phyloP scores from a whole-genome alignment of 2,329 filamentous ascomycete genomes.

The Phaeosphaeriaceae sp. region DNA sequence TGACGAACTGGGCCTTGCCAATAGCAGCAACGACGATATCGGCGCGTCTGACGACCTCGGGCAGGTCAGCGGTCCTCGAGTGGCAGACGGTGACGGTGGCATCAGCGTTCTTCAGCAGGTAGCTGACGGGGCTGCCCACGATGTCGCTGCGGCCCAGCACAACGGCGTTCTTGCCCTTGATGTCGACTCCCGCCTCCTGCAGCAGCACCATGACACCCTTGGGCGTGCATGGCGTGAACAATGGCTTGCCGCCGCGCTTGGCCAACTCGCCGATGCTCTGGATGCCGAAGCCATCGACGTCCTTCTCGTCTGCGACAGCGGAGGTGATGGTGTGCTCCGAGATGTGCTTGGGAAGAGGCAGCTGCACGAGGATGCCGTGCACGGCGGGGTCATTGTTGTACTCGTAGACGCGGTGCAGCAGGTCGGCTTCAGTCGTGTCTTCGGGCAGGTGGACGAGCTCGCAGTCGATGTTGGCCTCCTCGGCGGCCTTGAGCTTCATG shows the following conservation, averaged over 20 bases:
- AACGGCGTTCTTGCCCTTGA: constrained; percentile 90
- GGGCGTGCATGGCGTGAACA: constrained; percentile 94
- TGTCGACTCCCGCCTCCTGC: constrained; percentile 80
- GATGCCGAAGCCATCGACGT: constrained; percentile 96
- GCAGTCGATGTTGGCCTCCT: constrained; percentile 92
- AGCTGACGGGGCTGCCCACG: constrained; percentile 95
- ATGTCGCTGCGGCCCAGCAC: constrained; percentile 96
- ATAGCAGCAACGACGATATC: constrained; percentile 94
- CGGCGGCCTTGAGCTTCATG: constrained; percentile 98
- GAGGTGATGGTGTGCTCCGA: constrained; percentile 91
- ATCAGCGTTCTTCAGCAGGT: constrained; percentile 91
- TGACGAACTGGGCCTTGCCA: constrained; percentile 84
- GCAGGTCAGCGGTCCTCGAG: constrained; percentile 79
- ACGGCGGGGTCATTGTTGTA: constrained; percentile 88
- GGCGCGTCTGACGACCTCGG: constrained; percentile 77
- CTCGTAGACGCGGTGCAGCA: constrained; percentile 79
- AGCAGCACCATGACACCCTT: constrained; percentile 96
- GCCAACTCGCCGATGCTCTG: constrained; percentile 95
- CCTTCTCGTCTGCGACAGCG: constrained; percentile 89
- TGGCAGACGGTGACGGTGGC: constrained; percentile 97
- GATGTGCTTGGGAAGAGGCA: constrained; percentile 87
- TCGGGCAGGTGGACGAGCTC: constrained; percentile 85
- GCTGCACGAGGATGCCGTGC: constrained; percentile 91
- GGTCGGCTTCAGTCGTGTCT: constrained; percentile 80
- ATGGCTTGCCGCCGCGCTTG: constrained; percentile 87